Evolutionary conservation across 495 filamentous ascomycete species (phyloP).

Genomic region (Hypoxylon cercidicola): DNA sequence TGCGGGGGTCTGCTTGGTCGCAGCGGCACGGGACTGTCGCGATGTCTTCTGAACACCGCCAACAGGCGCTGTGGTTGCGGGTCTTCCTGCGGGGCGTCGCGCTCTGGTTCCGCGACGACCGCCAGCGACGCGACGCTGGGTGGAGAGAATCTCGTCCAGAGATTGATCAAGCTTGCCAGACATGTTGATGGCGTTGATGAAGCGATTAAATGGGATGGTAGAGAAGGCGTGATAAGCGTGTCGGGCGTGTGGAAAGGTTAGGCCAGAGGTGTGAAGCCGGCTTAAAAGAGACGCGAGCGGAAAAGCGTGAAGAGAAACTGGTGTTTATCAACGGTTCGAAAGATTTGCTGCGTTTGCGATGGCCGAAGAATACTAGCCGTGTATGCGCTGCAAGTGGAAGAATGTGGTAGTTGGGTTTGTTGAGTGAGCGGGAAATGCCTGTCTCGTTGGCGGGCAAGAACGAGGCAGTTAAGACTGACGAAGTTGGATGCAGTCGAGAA

Average conservation of each 20-base stretch:
- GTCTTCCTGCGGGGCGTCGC: conserved; percentile 61
- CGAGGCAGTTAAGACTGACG: conserved; percentile 47
- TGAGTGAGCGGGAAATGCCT: conserved; percentile 6
- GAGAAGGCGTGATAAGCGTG: conserved; percentile 15
- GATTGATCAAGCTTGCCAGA: conserved; percentile 94
- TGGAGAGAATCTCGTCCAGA: conserved; percentile 94
- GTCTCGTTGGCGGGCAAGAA: conserved; percentile 19
- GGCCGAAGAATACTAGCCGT: conserved; percentile 4
- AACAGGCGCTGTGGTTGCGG: conserved; percentile 70
- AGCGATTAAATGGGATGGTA: conserved; percentile 29
- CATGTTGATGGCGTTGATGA: conserved; percentile 66
- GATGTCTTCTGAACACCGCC: conserved; percentile 89
- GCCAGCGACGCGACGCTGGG: conserved; percentile 66
- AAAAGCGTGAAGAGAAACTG: conserved; percentile 7
- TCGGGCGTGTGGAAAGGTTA: conserved; percentile 30
- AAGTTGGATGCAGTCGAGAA: conserved; percentile 58
- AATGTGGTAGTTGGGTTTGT: conserved; percentile 7
- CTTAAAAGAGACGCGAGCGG: conserved; percentile 22
- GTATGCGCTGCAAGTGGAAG: conserved; percentile 3
- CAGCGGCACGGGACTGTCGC: conserved; percentile 67
- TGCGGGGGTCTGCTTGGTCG: conserved; percentile 70
- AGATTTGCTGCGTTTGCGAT: conserved; percentile 13
- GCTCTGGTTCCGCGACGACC: conserved; percentile 61
- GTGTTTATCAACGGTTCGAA: conserved; percentile 9
- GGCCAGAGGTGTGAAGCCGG: conserved; percentile 19